phyloP scores from a whole-genome alignment of 2,329 filamentous ascomycete genomes.

The Didymella keratinophila region DNA sequence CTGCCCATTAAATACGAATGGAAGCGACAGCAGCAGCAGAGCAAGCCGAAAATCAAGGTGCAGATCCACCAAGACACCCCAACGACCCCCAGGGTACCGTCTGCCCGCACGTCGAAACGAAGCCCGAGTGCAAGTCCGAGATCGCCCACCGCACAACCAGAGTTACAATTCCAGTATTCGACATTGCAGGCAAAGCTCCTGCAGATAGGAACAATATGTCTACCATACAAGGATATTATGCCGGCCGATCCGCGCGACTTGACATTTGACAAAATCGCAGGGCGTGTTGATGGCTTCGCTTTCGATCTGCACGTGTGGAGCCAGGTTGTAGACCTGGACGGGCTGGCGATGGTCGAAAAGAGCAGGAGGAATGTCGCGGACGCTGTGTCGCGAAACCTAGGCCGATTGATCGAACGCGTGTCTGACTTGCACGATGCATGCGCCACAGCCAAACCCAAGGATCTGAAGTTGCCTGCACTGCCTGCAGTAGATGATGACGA shows the following conservation, averaged over 20 bases:
- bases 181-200: conserved; percentile 29
- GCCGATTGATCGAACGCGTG: conserved; percentile 24
- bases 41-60: conserved; percentile 33
- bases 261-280: conserved; percentile 37
- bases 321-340: conserved; percentile 29
- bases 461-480: conserved; percentile 30
- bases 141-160: conserved; percentile 26
- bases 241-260: conserved; percentile 34
- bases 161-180: conserved; percentile 30
- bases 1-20: conserved; percentile 2
- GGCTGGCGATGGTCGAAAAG: conserved; percentile 26
- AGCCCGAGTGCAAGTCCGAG: conserved; percentile 31
- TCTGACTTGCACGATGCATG: conserved; percentile 26
- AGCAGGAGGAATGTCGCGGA: conserved; percentile 26
- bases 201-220: conserved; percentile 26
- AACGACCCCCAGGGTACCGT: not conserved
- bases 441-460: conserved; percentile 28
- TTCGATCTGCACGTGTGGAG: conserved; percentile 38
- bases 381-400: conserved; percentile 25
- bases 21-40: conserved; percentile 9
- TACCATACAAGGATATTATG: conserved; percentile 31
- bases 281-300: conserved; percentile 29
- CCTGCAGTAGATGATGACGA: conserved; percentile 22
- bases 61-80: conserved; percentile 33
- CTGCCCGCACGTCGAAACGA: conserved; percentile 10